Evolutionary conservation across 1,139 yeast genomes (phyloP).

Genomic region (Kodamaea derodonti): DNA sequence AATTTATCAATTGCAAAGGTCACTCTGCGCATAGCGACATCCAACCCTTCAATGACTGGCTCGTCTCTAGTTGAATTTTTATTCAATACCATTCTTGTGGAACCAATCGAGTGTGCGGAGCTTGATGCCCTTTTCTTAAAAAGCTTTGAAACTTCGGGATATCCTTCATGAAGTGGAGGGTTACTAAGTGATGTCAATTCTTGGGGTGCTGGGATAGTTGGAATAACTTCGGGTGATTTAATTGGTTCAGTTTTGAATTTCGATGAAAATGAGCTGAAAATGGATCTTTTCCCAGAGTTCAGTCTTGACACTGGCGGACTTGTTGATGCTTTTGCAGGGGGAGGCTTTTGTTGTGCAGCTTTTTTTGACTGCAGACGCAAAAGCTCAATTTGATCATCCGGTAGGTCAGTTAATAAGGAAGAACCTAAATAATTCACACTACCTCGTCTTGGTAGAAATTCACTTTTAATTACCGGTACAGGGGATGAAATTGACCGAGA

Average conservation of each 20-base stretch:
- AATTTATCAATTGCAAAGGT: constrained; percentile 71
- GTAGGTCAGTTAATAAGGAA: constrained; percentile 7
- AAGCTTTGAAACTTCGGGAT: background rate
- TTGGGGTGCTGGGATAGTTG: constrained; percentile 12
- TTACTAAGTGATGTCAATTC: constrained; percentile 22
- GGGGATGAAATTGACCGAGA: constrained; percentile 32
- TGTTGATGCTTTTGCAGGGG: constrained; percentile 1
- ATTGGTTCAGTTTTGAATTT: constrained; percentile 38
- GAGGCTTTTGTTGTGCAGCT: background rate
- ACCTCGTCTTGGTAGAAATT: constrained; percentile 11
- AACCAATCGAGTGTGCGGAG: background rate
- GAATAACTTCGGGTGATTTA: constrained; percentile 7
- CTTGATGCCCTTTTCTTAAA: background rate
- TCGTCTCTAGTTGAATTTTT: constrained; percentile 43
- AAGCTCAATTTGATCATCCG: constrained; percentile 3
- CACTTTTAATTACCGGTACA: constrained; percentile 3
- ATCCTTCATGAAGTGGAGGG: constrained; percentile 4
- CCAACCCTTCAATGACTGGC: constrained; percentile 29
- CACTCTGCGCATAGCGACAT: constrained; percentile 54
- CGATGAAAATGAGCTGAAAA: constrained; percentile 52
- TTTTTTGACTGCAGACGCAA: background rate
- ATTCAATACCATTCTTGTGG: constrained; percentile 38
- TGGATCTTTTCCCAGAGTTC: constrained; percentile 33
- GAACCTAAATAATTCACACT: constrained; percentile 13
- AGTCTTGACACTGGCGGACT: constrained; percentile 20